A percentile compares a stretch with the other conserved stretches of the same genome.
These are phyloP conservation scores for Rhizopogon roseolus DNA, from an alignment of 768 basidiomycete genomes.

Conservation along the genomic window DNA sequence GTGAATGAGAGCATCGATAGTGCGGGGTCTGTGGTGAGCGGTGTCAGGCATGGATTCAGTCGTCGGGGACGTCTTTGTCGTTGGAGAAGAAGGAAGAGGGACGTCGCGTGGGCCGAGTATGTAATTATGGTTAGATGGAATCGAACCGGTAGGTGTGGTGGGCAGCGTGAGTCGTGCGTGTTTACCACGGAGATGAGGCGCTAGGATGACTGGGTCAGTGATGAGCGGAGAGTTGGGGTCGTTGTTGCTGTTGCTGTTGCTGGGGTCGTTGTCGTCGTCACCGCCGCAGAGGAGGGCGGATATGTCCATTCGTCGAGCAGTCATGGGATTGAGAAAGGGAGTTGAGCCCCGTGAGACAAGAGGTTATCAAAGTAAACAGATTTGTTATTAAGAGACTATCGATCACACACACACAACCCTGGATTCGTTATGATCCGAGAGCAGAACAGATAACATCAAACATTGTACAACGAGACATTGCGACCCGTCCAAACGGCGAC, in stretches of 20 bases:
- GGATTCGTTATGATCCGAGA: neutral
- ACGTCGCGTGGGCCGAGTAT: neutral
- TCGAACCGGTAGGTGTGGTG: neutral
- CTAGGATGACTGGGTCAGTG: slow-evolving; percentile 23
- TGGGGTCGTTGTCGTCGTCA: slow-evolving; percentile 17
- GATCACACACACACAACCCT: neutral
- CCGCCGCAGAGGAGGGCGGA: slow-evolving; percentile 68
- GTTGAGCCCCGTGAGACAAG: neutral
- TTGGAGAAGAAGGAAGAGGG: neutral
- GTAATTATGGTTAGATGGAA: neutral
- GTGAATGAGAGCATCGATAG: slow-evolving; percentile 17
- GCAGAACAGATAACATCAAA: slow-evolving; percentile 1
- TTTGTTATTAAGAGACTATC: no score
- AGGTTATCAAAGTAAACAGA: no score
- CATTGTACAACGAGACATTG: slow-evolving; percentile 89
- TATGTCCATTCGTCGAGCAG: slow-evolving; percentile 68
- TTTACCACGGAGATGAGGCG: slow-evolving; percentile 25
- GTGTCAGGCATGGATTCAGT: neutral
- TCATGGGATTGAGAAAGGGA: slow-evolving; percentile 33
- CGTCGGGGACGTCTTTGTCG: neutral
- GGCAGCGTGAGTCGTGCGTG: slow-evolving; percentile 3
- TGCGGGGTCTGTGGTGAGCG: slow-evolving; percentile 7
- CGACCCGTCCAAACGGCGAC: slow-evolving; percentile 65
- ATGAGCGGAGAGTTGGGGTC: slow-evolving; percentile 2
- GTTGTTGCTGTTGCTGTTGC: slow-evolving; percentile 8